Base-by-base conservation (phyloP, 345 rosid species). In the Gossypium turneri region DNA sequence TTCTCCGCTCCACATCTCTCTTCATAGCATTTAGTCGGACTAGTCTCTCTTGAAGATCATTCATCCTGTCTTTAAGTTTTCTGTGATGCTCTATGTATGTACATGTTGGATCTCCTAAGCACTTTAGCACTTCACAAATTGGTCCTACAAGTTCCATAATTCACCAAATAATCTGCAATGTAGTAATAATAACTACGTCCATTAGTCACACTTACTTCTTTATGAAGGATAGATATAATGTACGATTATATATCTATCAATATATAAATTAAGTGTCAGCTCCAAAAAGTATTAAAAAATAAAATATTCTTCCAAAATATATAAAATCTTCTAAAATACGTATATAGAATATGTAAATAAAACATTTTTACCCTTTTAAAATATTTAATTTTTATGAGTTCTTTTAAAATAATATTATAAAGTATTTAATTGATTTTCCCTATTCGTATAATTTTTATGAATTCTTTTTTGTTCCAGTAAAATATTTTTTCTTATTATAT, bases 21-120 rank as follows among this genome's bases (percentile, higher is more conserved):
- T 45, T 44, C 6, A 19, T 13, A 12, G 6, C 2, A 44, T 66
- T 44, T 66, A 66, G 69, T 2, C 3, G 5, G 16, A 0, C n/a
- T 20, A 0, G 2, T 45, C n/a, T 20, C 11, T 1, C 2, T 65
- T 3, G 27, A 44, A 65, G 69, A 65, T 43, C 27, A 43, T 19
- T 65, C 27, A n/a, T 43, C 69, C 53, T 66, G 44, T 44, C 53
- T 20, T 66, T 17, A 66, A 66, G 34, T 66, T 66, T 66, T 12
- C 34, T 20, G 10, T 66, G 53, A 45, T 45, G 53, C 6, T 44
- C 19, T 12, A 66, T 44, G n/a, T 44, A 66, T 66, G 29, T 20
- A 16, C 70, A 20, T 20, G 70, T 44, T 20, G 34, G 53, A 20
- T 11, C 53, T 66, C 70, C 70, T 20, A 66, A 12, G 53, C 70